A percentile compares a stretch with the other conserved stretches of the same genome.
Conservation (phyloP, 140 eudicot species). For the Anethum foeniculum region DNA sequence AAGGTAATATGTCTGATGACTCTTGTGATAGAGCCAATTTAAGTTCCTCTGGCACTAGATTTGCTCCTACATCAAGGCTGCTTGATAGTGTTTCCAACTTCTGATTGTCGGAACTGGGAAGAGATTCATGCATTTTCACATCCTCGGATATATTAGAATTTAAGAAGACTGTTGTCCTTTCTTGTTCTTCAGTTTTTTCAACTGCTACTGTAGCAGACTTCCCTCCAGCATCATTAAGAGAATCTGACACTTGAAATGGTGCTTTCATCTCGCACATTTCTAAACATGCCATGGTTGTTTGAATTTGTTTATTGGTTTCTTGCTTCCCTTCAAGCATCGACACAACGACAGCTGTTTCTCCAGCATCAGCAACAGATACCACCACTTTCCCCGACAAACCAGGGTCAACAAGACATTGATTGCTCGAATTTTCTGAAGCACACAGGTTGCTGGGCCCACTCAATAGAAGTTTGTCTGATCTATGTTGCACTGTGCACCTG, state of each 20-base stretch:
- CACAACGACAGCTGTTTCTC: slow-evolving; percentile 91
- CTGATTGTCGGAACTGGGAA: slow-evolving; percentile 14
- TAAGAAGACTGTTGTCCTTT: slow-evolving; percentile 1
- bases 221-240: slow-evolving; percentile 13
- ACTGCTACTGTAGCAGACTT: slow-evolving; percentile 25
- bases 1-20: slow-evolving; percentile 16
- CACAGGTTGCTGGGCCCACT: slow-evolving; percentile 25
- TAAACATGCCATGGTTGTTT: slow-evolving; percentile 20
- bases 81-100: slow-evolving; percentile 24
- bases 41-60: slow-evolving; percentile 27
- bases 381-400: slow-evolving; percentile 56
- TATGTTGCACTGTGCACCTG: slow-evolving; percentile 51
- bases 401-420: slow-evolving; percentile 26
- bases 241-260: slow-evolving; percentile 7
- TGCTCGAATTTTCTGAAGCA: slow-evolving; percentile 22
- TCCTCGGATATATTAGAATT: background rate
- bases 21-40: slow-evolving; percentile 32
- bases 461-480: slow-evolving; percentile 22
- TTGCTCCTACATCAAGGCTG: slow-evolving; percentile 24
- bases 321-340: slow-evolving; percentile 50
- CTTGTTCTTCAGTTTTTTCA: slow-evolving; percentile 29
- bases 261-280: slow-evolving; percentile 15
- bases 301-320: slow-evolving; percentile 23
- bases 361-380: slow-evolving; percentile 79
- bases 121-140: slow-evolving; percentile 11